Conservation (phyloP, 345 rosid genomes). For the Kernera saxatilis region DNA sequence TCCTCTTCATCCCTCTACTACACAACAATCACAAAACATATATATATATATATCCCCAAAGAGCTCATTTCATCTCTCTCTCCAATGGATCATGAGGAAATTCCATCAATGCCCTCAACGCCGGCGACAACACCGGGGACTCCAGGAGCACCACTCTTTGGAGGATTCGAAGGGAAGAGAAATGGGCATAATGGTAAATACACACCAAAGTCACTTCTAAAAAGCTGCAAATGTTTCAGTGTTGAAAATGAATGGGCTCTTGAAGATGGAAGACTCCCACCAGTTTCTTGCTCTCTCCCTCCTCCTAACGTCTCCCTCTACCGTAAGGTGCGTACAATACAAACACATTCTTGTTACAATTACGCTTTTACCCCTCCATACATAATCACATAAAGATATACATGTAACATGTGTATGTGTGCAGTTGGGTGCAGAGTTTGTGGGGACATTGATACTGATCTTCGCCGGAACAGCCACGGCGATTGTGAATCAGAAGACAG, state of each 20-base stretch:
- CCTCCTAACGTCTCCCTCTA: slow-evolving; percentile 67
- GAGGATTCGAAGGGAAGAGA: slow-evolving; percentile 37
- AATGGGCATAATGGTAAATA: slow-evolving; percentile 30
- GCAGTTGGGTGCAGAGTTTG: slow-evolving; percentile 89
- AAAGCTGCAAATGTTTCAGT: slow-evolving; percentile 56
- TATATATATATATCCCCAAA: not conserved
- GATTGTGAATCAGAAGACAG: slow-evolving; percentile 76
- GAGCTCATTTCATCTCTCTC: slow-evolving; percentile 2
- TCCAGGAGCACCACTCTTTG: slow-evolving; percentile 56
- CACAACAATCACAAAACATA: not conserved
- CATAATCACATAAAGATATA: not conserved
- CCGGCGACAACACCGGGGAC: slow-evolving; percentile 71
- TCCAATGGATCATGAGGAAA: slow-evolving; percentile 52
- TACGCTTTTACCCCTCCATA: not conserved
- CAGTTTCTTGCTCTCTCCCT: slow-evolving; percentile 59
- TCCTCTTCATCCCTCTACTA: not conserved
- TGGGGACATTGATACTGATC: slow-evolving; percentile 71
- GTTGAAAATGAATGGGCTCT: slow-evolving; percentile 58
- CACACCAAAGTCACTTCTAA: slow-evolving; percentile 50
- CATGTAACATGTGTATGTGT: not conserved
- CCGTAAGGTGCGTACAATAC: slow-evolving; percentile 45
- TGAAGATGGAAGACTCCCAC: slow-evolving; percentile 69
- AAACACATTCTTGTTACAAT: not conserved
- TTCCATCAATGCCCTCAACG: slow-evolving; percentile 61
- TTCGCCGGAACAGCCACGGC: slow-evolving; percentile 78